phyloP scores from a whole-genome alignment of 2,329 filamentous ascomycete genomes.

The Claviceps digitariae region DNA sequence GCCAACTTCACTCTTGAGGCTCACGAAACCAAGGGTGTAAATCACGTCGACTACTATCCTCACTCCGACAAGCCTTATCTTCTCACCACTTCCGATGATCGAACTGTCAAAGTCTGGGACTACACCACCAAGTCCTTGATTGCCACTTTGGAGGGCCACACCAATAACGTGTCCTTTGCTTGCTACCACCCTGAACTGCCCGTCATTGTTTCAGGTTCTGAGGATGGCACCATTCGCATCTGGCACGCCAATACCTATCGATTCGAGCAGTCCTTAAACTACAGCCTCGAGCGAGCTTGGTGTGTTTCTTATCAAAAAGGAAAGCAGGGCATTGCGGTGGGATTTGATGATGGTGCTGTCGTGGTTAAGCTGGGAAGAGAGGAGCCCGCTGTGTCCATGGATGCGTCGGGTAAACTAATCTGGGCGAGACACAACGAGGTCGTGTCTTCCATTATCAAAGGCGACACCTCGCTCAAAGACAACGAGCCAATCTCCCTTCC shows the following conservation, averaged over 20 bases:
- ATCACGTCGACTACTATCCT: constrained; percentile 85
- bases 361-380: constrained; percentile 96
- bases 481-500: constrained; percentile 74
- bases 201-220: constrained; percentile 93
- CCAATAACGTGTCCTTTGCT: constrained; percentile 94
- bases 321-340: constrained; percentile 86
- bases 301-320: constrained; percentile 93
- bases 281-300: constrained; percentile 92
- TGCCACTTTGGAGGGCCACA: constrained; percentile 91
- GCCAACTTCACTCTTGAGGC: constrained; percentile 96
- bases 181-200: constrained; percentile 96
- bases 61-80: constrained; percentile 72
- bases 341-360: constrained; percentile 94
- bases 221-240: constrained; percentile 94
- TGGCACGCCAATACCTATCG: constrained; percentile 98
- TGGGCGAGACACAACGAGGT: constrained; percentile 95
- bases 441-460: constrained; percentile 87
- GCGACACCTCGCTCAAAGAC: constrained; percentile 74
- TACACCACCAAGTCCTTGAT: constrained; percentile 97
- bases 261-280: constrained; percentile 89
- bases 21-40: constrained; percentile 94
- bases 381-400: constrained; percentile 96
- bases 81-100: constrained; percentile 90
- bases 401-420: constrained; percentile 85
- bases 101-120: constrained; percentile 97